Evolutionary conservation across 2,329 filamentous ascomycete genomes (phyloP).

Genomic region (Exophiala oligosperma): DNA sequence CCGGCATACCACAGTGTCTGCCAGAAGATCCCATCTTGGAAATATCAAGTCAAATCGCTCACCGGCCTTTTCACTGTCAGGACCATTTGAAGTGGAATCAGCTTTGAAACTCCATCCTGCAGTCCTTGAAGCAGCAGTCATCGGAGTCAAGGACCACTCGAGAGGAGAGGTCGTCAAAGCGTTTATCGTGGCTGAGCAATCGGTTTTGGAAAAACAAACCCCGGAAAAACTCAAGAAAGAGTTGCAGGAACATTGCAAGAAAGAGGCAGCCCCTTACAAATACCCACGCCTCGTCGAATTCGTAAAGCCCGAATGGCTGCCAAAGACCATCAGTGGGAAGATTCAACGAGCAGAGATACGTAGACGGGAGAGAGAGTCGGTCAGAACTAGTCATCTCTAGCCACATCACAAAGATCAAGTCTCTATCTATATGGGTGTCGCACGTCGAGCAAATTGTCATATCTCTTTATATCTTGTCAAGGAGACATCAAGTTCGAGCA

Average conservation of each 20-base stretch:
- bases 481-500: too few relatives aligned
- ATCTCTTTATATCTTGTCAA: too few relatives aligned
- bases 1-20: neutral
- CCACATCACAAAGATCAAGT: too few relatives aligned
- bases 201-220: neutral
- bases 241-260: conserved; percentile 41
- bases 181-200: conserved; percentile 36
- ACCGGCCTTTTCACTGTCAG: conserved; percentile 9
- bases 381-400: too few relatives aligned
- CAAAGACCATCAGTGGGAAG: conserved; percentile 40
- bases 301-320: conserved; percentile 37
- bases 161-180: conserved; percentile 42
- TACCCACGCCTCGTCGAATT: conserved; percentile 43
- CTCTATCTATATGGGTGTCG: too few relatives aligned
- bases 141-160: conserved; percentile 37
- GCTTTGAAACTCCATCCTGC: conserved; percentile 41
- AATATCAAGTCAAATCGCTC: neutral
- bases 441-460: too few relatives aligned
- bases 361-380: too few relatives aligned
- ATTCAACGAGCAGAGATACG: conserved; percentile 28
- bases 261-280: conserved; percentile 41
- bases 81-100: conserved; percentile 44
- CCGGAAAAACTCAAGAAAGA: conserved; percentile 32
- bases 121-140: conserved; percentile 40
- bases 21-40: too few relatives aligned